These are phyloP conservation scores for Pseudopithomyces maydicus DNA, from an alignment of 2,329 filamentous ascomycete genomes.

Conservation along the genomic window DNA sequence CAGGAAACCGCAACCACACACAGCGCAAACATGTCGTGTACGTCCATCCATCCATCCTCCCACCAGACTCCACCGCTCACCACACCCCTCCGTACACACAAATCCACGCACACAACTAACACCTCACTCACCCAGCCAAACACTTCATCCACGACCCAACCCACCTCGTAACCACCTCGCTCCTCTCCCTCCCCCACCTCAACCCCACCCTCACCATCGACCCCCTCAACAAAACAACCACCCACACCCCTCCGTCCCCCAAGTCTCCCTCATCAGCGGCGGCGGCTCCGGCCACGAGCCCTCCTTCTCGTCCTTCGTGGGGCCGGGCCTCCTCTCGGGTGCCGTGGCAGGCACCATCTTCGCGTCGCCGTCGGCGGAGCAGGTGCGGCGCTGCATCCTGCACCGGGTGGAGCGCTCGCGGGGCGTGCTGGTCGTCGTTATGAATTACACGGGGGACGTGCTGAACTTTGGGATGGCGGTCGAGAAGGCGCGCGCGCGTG, in stretches of 20 bases:
- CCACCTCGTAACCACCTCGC: conserved; percentile 76
- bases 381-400: conserved; percentile 77
- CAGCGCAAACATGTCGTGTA: neutral
- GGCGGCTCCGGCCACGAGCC: conserved; percentile 92
- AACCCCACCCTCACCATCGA: conserved; percentile 86
- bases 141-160: conserved; percentile 89
- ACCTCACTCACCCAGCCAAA: conserved; percentile 57
- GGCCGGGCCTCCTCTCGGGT: conserved; percentile 76
- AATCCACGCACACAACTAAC: neutral
- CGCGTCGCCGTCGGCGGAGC: conserved; percentile 79
- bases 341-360: conserved; percentile 89
- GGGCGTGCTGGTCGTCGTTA: conserved; percentile 87
- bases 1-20: too few relatives aligned
- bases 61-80: too few relatives aligned
- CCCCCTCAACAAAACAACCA: conserved; percentile 73
- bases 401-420: conserved; percentile 71
- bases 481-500: conserved; percentile 85
- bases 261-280: conserved; percentile 84
- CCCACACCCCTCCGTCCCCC: conserved; percentile 36
- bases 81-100: neutral
- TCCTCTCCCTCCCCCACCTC: conserved; percentile 77
- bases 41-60: neutral
- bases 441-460: conserved; percentile 83
- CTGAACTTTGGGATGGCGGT: conserved; percentile 93
- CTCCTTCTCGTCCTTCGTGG: conserved; percentile 84